Base-by-base conservation (phyloP, 2,329 filamentous ascomycete genomes). In the Talaromyces marneffei region DNA sequence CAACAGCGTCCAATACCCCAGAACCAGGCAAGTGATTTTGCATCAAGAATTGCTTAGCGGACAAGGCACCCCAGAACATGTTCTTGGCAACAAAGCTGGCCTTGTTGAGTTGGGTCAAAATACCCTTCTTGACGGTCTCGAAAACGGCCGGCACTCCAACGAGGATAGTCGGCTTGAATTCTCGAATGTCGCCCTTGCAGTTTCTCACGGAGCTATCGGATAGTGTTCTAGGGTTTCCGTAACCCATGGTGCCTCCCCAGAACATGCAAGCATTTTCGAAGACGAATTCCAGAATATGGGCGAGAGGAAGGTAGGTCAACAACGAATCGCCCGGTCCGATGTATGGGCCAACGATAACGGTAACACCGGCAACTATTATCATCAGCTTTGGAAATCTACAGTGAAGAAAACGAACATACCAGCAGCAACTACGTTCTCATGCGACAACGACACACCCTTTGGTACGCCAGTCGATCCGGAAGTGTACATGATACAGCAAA, bases 111-210 rank as follows among this genome's bases (percentile, higher is more conserved):
- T 92, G 91, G 69, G 80, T 78, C 65, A 93, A 80, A 69, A 99
- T 90, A 59, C 94, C 94, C 82, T 99, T 99, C 81, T 92, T 93
- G 70, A 99, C 89, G 1, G 91, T 92, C 78, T 99, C 94, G 92
- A 93, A 99, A 33, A 99, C 89, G 62, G 95, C 92, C 1, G 94
- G 94, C 2, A 99, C 94, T 74, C 94, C 94, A 40, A 97, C 89
- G 73, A 99, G 84, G 72, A 97, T 84, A 1, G 92, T 95, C 0
- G 94, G 94, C 68, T 84, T 85, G 73, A 97, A 89, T 71, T 97
- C 92, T 63, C 90, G 89, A 78, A 99, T 96, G 69, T 99, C 94
- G 68, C 94, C 93, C 67, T 87, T 86, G 79, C 90, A 97, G 76
- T 97, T 94, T 66, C 88, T 87, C 77, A 96, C 89, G 20, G 90